phyloP scores from a whole-genome alignment of 2,329 filamentous ascomycete species.

The Penicillium rolfsii region DNA sequence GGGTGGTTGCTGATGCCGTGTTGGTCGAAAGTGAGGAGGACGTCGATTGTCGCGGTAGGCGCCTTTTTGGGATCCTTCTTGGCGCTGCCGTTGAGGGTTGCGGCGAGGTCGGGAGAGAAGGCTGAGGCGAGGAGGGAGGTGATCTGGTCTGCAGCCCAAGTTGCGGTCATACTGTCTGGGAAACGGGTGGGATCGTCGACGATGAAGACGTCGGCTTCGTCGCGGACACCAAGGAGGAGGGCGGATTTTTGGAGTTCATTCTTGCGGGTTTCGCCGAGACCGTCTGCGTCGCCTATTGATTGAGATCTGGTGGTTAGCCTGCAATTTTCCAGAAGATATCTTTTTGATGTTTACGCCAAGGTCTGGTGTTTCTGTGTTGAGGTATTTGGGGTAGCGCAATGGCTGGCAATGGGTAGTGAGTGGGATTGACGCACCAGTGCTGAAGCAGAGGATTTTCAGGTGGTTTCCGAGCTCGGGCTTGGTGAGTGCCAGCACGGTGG shows the following conservation, averaged over 20 bases:
- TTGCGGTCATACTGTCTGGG: conserved; percentile 82
- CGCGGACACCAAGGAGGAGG: conserved; percentile 71
- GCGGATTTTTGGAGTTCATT: conserved; percentile 83
- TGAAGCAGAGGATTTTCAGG: conserved; percentile 90
- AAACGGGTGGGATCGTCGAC: conserved; percentile 76
- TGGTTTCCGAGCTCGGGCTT: conserved; percentile 80
- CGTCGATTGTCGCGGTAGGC: conserved; percentile 68
- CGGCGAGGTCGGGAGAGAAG: conserved; percentile 68
- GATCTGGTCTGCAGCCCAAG: conserved; percentile 74
- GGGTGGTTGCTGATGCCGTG: conserved; percentile 82
- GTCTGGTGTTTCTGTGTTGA: background rate
- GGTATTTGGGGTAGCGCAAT: background rate
- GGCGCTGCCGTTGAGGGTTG: conserved; percentile 38
- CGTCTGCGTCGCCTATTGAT: conserved; percentile 74
- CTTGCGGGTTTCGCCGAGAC: conserved; percentile 79
- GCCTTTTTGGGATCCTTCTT: conserved; percentile 43
- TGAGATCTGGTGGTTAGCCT: conserved; percentile 8
- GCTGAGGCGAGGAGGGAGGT: conserved; percentile 69
- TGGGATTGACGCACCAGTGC: conserved; percentile 64
- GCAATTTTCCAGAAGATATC: background rate
- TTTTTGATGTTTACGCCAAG: background rate
- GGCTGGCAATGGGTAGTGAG: background rate
- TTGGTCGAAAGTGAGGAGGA: conserved; percentile 88
- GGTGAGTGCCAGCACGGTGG: conserved; percentile 82
- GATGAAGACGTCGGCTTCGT: conserved; percentile 80